Base-by-base conservation (phyloP, 176 grass and related monocot species). In the Oryza punctata region DNA sequence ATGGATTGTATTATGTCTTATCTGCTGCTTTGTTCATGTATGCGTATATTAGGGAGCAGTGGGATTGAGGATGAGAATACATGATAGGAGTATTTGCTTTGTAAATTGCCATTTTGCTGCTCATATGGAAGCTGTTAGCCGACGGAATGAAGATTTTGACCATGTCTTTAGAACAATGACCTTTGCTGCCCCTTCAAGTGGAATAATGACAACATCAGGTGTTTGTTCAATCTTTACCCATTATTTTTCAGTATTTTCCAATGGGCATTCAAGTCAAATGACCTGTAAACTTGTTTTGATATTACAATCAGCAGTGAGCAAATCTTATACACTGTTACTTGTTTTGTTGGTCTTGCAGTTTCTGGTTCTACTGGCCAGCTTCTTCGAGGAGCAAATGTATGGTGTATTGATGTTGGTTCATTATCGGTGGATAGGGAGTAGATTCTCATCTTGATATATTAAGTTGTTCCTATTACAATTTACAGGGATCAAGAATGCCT, bases 101-200 rank as follows among this genome's bases (percentile, higher is more conserved):
- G 81, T 95, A 88, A 98, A 98, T 76, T 98, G 96, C 78, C 96
- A 98, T 84, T 91, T 98, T 52, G 92, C 96, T 95, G 91, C 92
- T 69, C 96, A 98, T 86, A 86, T 95, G 89, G 96, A 98, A 79
- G 93, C 88, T 85, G 87, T 98, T 69, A 90, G 67, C 84, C 93
- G 87, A 69, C 75, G 93, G 28, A 98, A 98, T 82, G 96, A 94
- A 88, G 93, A 98, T 73, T 98, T 95, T 77, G 91, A 95, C 29
- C 92, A 93, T 88, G 89, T 98, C 80, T 95, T 90, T 38, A 90
- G 92, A 75, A 93, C 84, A 73, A 91, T 95, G 91, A 85, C 87
- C 79, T 98, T 95, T 85, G 82, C 67, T 29, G 37, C 69, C 12
- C 24, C 81, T 63, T 89, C 78, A 1, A 85, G 37, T 87, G 89